These are phyloP conservation scores for Trichocomaceae sp. DNA, from an alignment of 2,329 filamentous ascomycete genomes.

Conservation along the genomic window DNA sequence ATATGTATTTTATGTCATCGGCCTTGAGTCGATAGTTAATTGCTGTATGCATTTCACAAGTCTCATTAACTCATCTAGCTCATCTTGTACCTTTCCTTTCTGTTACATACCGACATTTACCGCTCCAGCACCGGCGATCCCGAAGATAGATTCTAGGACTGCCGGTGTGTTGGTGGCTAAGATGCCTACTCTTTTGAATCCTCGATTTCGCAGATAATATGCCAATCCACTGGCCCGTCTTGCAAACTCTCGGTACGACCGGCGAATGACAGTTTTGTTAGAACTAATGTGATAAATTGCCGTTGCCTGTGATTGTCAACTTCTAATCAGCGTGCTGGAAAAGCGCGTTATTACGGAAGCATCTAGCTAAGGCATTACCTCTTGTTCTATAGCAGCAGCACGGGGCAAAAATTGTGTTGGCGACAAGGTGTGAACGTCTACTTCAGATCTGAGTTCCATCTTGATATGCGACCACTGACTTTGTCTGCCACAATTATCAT, in stretches of 20 bases:
- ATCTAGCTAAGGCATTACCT: conserved; percentile 38
- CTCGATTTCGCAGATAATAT: conserved; percentile 73
- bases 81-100: no score
- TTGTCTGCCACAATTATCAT: no score
- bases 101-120: conserved; percentile 56
- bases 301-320: conserved; percentile 47
- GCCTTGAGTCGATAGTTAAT: conserved; percentile 70
- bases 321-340: no score
- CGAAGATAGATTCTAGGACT: conserved; percentile 86
- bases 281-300: conserved; percentile 81
- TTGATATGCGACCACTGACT: no score
- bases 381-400: conserved; percentile 79
- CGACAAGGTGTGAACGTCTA: conserved; percentile 57
- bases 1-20: conserved; percentile 85
- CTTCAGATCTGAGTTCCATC: conserved; percentile 8
- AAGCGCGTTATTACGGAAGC: conserved; percentile 13
- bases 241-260: conserved; percentile 73
- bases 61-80: no score
- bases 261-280: conserved; percentile 65
- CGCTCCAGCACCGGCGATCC: conserved; percentile 72
- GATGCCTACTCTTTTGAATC: conserved; percentile 71
- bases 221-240: conserved; percentile 84
- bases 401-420: conserved; percentile 83
- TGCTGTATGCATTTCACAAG: conserved; percentile 28
- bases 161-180: conserved; percentile 89